phyloP scores from a whole-genome alignment of 75 land plant genomes.

The Ceratopteris richardii region DNA sequence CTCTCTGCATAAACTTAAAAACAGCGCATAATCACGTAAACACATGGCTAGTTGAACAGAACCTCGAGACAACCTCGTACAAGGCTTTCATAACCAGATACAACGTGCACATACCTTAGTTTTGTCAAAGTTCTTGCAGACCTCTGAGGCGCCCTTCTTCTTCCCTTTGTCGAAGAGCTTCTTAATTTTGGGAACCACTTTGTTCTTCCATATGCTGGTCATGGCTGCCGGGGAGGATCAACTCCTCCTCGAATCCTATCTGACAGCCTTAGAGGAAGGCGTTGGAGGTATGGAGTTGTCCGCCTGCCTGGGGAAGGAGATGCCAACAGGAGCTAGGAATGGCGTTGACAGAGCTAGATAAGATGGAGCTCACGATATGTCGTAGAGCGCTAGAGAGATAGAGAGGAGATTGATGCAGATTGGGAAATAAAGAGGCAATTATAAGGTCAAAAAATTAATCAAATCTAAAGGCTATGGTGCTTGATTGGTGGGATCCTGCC shows the following conservation, averaged over 20 bases:
- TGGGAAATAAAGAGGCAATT: background rate
- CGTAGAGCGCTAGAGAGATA: background rate
- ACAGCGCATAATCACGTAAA: no score
- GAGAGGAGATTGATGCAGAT: background rate
- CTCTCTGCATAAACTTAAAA: no score
- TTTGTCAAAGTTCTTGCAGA: constrained; percentile 40
- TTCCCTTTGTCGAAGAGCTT: constrained; percentile 36
- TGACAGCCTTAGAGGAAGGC: background rate
- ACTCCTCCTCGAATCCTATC: no score
- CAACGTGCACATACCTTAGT: constrained; percentile 25
- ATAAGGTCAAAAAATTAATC: no score
- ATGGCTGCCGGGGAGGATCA: background rate
- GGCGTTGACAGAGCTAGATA: background rate
- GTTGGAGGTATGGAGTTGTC: no score
- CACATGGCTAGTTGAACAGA: no score
- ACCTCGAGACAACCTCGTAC: no score
- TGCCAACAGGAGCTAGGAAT: background rate
- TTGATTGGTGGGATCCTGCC: no score
- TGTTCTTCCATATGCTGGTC: constrained; percentile 57
- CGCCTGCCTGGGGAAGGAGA: background rate
- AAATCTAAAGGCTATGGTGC: no score
- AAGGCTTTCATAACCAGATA: no score
- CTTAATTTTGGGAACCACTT: constrained; percentile 57
- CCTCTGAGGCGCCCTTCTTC: constrained; percentile 45
- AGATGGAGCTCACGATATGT: background rate